These are phyloP conservation scores for Phytophthora sojae DNA, from an alignment of 352 stramenopile genomes.

Conservation along the genomic window DNA sequence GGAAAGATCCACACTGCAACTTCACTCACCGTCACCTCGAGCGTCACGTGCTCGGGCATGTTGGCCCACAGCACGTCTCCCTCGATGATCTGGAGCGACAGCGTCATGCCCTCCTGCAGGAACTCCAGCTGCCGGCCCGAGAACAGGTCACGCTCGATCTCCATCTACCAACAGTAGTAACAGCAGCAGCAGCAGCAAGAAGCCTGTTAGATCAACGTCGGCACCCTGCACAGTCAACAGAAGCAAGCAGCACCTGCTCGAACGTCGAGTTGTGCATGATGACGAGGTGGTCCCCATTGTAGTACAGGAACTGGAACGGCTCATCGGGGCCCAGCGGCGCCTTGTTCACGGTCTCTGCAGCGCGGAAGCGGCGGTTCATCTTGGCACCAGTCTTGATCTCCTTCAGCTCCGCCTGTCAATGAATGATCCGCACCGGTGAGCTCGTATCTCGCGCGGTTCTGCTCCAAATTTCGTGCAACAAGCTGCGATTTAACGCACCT, in stretches of 20 bases:
- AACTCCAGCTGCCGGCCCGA: conserved; percentile 80
- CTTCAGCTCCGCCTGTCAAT: conserved; percentile 73
- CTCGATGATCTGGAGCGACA: conserved; percentile 89
- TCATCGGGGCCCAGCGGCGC: conserved; percentile 76
- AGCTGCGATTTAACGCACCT: conserved; percentile 38
- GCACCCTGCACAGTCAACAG: background rate
- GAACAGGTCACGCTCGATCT: conserved; percentile 77
- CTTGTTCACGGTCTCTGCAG: conserved; percentile 83
- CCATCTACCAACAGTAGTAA: conserved; percentile 50
- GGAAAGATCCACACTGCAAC: conserved; percentile 1
- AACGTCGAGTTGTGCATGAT: conserved; percentile 87
- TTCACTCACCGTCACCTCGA: conserved; percentile 65
- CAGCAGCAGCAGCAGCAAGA: background rate
- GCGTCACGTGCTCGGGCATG: conserved; percentile 84
- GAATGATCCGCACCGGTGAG: background rate
- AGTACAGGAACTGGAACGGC: conserved; percentile 87
- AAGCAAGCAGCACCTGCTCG: conserved; percentile 64
- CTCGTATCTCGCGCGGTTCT: background rate
- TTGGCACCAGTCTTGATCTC: conserved; percentile 89
- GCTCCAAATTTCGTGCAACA: background rate
- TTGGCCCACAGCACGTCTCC: conserved; percentile 86
- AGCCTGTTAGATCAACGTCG: background rate
- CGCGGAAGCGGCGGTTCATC: conserved; percentile 85
- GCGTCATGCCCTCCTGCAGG: conserved; percentile 77
- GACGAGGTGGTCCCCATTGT: conserved; percentile 78